These are phyloP conservation scores for Haberlea rhodopensis DNA, from an alignment of 257 asterid species.

Conservation along the genomic window DNA sequence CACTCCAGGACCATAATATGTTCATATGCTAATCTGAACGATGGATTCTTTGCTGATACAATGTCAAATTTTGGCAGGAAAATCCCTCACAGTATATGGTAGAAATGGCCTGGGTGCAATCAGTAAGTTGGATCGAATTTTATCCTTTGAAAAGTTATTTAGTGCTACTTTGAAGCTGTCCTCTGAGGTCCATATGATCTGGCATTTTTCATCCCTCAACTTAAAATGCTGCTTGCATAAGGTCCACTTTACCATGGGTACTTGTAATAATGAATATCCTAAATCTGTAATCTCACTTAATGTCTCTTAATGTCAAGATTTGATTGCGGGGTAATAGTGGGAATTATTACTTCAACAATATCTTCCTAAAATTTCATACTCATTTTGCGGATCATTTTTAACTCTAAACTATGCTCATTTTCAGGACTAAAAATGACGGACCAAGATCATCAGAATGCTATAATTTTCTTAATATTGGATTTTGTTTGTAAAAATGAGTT, in stretches of 20 bases:
- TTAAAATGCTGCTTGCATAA: background rate
- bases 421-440: background rate
- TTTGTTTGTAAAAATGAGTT: background rate
- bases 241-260: background rate
- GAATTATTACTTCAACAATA: background rate
- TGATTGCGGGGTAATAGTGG: background rate
- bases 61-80: slow-evolving; percentile 54
- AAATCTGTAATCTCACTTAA: background rate
- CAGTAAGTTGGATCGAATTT: slow-evolving; percentile 54
- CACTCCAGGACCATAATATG: background rate
- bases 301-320: background rate
- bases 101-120: slow-evolving; percentile 75
- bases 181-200: slow-evolving; percentile 12
- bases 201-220: background rate
- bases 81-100: slow-evolving; percentile 77
- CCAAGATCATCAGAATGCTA: background rate
- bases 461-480: too few species aligned
- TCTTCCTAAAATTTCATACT: background rate
- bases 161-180: background rate
- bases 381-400: too few species aligned
- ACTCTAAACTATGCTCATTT: too few species aligned
- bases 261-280: slow-evolving; percentile 2
- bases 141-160: background rate
- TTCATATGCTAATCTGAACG: slow-evolving; percentile 14
- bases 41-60: slow-evolving; percentile 21